phyloP scores from a whole-genome alignment of 2,329 filamentous ascomycete genomes.

The Plectosphaerella sp. region DNA sequence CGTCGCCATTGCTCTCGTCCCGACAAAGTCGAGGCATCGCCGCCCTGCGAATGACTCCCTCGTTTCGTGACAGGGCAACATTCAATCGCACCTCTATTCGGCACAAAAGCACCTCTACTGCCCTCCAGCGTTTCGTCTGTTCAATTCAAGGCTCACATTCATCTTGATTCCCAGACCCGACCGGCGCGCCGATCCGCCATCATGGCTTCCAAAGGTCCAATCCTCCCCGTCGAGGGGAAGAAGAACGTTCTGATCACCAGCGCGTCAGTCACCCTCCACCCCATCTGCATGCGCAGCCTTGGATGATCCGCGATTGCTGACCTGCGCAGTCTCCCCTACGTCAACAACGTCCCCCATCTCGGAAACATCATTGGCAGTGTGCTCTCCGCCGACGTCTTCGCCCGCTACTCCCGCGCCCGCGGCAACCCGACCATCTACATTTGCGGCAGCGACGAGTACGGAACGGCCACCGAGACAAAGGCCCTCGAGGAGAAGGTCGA shows the following conservation, averaged over 20 bases:
- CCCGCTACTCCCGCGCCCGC: constrained; percentile 75
- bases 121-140: too few species aligned
- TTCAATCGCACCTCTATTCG: not conserved
- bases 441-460: constrained; percentile 69
- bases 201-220: constrained; percentile 26
- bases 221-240: constrained; percentile 67
- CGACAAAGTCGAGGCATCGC: not conserved
- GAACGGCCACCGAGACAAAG: constrained; percentile 93
- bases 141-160: not conserved
- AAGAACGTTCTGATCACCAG: constrained; percentile 87
- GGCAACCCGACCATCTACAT: constrained; percentile 73
- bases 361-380: constrained; percentile 87
- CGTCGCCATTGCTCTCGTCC: constrained; percentile 5
- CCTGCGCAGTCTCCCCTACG: constrained; percentile 59
- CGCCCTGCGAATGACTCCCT: not conserved
- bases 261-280: constrained; percentile 34
- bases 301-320: not conserved
- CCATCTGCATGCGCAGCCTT: not conserved
- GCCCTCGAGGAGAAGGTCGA: constrained; percentile 83
- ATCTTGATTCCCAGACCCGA: not conserved
- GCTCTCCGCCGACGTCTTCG: constrained; percentile 82
- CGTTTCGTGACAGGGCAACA: not conserved
- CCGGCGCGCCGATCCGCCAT: not conserved
- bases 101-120: too few species aligned
- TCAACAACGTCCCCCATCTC: constrained; percentile 73